Evolutionary conservation across 371 early-diverging fungal genomes (phyloP), one percentile per base, ranked within the genome.

Genomic region (Coemansia sp.): DNA sequence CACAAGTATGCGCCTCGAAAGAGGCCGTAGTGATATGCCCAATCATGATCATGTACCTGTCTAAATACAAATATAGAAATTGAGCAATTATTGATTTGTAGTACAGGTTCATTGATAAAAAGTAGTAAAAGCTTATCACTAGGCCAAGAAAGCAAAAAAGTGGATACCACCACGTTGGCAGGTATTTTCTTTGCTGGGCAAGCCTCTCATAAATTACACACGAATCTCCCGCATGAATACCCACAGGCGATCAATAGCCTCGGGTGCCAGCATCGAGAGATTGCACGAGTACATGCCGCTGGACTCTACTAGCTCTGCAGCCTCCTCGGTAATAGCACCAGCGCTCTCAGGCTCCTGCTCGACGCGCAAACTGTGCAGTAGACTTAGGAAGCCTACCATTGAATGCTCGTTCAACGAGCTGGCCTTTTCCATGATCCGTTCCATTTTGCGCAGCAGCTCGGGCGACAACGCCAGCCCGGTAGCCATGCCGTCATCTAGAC

Each of bases 271-370:
- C n/a, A 13, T 36, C 8, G 75, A 63, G 21, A 74, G 57, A 41
- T 70, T 70, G 51, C 70, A 74, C 8, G 70, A 58, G 54, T 74
- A 74, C 53, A 61, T 39, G 56, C 74, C 74, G 51, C 28, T 44
- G 49, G 44, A 46, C 52, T 66, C 63, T 13, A 74, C 70, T 32
- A 39, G 53, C 49, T 66, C 67, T 7, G 63, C 56, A 1, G 70
- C 70, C 52, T 63, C 66, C 11, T 59, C 61, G 21, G 75, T 74
- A 19, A 74, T 74, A 12, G 17, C 19, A 4, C 17, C 70, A 3
- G 74, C 74, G 41, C 17, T 53, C 1, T 70, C 75, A 17, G 74
- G 75, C 55, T 74, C 70, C 61, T 74, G 75, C 67, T 74, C 66
- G n/a, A 74, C 63, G 3, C 75, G 70, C 59, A 74, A 57, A 15